Percentiles rank a stretch among this genome's conserved stretches.
Evolutionary conservation across 2,329 filamentous ascomycete species (phyloP).

Genomic region (Myriosclerotinia duriaeana): DNA sequence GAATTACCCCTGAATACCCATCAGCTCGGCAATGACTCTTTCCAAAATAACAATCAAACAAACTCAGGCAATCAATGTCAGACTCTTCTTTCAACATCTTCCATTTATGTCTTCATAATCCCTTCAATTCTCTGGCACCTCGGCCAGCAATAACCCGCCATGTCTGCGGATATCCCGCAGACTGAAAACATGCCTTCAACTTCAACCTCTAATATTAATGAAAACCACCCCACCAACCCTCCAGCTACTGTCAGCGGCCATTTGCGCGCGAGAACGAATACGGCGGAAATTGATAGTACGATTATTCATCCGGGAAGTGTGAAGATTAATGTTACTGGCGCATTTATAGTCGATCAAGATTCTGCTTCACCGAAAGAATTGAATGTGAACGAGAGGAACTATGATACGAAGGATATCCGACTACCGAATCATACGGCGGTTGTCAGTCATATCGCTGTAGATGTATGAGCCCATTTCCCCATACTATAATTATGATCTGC

Average conservation of each 20-base stretch:
- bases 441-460: conserved; percentile 94
- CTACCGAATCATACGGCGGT: conserved; percentile 92
- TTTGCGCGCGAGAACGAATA: conserved; percentile 39
- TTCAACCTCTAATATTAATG: conserved; percentile 24
- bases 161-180: conserved; percentile 33
- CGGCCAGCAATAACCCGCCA: conserved; percentile 30
- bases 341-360: conserved; percentile 91
- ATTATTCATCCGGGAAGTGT: conserved; percentile 67
- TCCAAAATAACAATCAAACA: conserved; percentile 8
- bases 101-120: conserved; percentile 24
- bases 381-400: conserved; percentile 47
- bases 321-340: conserved; percentile 93
- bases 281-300: conserved; percentile 42
- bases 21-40: conserved; percentile 7
- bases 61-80: conserved; percentile 2
- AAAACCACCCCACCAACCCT: conserved; percentile 23
- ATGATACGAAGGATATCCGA: conserved; percentile 90
- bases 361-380: conserved; percentile 50
- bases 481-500: not conserved
- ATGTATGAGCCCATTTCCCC: conserved; percentile 60
- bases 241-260: conserved; percentile 11
- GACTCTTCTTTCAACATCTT: conserved; percentile 13
- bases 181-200: conserved; percentile 19
- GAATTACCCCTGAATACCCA: not conserved
- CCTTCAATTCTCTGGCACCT: conserved; percentile 26